Percentiles rank a stretch among this genome's conserved stretches.
Evolutionary conservation across 2,329 filamentous ascomycete species (phyloP).

Genomic region (Tolypocladium ovalisporum): DNA sequence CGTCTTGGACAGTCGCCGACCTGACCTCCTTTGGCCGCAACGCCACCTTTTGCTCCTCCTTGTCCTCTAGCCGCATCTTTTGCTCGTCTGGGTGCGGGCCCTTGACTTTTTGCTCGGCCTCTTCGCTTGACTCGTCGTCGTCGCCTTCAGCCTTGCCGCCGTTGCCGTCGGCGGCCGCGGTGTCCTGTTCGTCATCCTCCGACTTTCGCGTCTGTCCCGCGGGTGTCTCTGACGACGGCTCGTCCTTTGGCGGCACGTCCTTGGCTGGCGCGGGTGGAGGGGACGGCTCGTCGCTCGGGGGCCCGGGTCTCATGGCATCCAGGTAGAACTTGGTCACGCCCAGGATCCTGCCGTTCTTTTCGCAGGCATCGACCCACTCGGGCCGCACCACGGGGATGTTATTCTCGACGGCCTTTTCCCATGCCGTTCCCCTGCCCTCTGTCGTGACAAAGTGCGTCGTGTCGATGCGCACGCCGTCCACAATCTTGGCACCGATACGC

Average conservation of each 20-base stretch:
- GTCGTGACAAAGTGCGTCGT: slow-evolving; percentile 98
- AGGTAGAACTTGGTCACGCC: slow-evolving; percentile 94
- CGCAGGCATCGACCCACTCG: slow-evolving; percentile 96
- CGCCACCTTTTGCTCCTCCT: slow-evolving; percentile 41
- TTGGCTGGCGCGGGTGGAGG: slow-evolving; percentile 10
- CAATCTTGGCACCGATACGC: slow-evolving; percentile 84
- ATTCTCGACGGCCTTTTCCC: slow-evolving; percentile 96
- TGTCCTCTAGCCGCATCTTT: slow-evolving; percentile 45
- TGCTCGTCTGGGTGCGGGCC: slow-evolving; percentile 34
- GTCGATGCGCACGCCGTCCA: slow-evolving; percentile 85
- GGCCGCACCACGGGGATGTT: slow-evolving; percentile 95
- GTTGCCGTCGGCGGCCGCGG: slow-evolving; percentile 13
- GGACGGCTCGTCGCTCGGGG: slow-evolving; percentile 23
- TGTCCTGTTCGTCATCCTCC: slow-evolving; percentile 13
- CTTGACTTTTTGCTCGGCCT: slow-evolving; percentile 24
- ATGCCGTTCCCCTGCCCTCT: slow-evolving; percentile 76
- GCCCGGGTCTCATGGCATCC: slow-evolving; percentile 54
- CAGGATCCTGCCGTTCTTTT: slow-evolving; percentile 82
- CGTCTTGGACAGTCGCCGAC: slow-evolving; percentile 16
- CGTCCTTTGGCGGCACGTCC: slow-evolving; percentile 13
- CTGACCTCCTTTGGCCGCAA: slow-evolving; percentile 25
- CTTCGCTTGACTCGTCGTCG: slow-evolving; percentile 5
- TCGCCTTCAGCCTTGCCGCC: slow-evolving; percentile 8
- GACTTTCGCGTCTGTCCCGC: slow-evolving; percentile 12
- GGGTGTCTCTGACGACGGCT: slow-evolving; percentile 9